Evolutionary conservation across 2,329 filamentous ascomycete genomes (phyloP).

Genomic region (Rhexocercosporidium sp.): DNA sequence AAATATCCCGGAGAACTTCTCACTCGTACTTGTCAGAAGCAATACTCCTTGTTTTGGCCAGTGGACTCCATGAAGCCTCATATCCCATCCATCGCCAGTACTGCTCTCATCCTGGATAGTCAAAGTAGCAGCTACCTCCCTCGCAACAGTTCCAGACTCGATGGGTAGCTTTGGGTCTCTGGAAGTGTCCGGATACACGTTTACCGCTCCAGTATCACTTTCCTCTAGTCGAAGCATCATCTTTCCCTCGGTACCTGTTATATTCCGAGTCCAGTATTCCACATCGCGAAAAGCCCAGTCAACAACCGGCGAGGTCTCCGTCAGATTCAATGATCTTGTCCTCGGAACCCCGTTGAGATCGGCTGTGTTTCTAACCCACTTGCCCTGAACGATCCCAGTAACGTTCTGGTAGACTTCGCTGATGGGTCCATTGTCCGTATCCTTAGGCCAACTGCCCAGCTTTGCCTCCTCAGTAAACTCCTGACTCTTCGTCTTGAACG

Average conservation of each 20-base stretch:
- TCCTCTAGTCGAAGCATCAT: conserved; percentile 73
- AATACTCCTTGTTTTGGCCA: conserved; percentile 81
- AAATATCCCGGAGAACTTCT: conserved; percentile 93
- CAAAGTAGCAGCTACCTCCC: conserved; percentile 72
- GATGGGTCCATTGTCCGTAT: conserved; percentile 23
- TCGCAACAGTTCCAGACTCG: conserved; percentile 53
- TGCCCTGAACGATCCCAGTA: conserved; percentile 42
- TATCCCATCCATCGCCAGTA: conserved; percentile 77
- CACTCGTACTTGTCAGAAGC: conserved; percentile 85
- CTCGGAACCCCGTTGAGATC: conserved; percentile 33
- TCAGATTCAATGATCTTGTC: conserved; percentile 62
- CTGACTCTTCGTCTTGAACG: conserved; percentile 68
- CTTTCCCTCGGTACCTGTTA: conserved; percentile 74
- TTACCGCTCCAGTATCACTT: conserved; percentile 25
- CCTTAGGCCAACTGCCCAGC: conserved; percentile 32
- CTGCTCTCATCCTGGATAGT: conserved; percentile 74
- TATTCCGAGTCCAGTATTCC: conserved; percentile 75
- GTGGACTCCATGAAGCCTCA: conserved; percentile 83
- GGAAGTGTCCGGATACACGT: background rate
- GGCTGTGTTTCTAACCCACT: conserved; percentile 38
- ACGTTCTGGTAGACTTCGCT: conserved; percentile 42
- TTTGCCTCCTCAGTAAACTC: conserved; percentile 62
- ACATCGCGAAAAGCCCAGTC: conserved; percentile 62
- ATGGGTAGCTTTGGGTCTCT: background rate
- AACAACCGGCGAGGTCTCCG: conserved; percentile 65